These are phyloP conservation scores for Ophiostoma perfectum DNA, from an alignment of 2,329 filamentous ascomycete species.

Conservation along the genomic window DNA sequence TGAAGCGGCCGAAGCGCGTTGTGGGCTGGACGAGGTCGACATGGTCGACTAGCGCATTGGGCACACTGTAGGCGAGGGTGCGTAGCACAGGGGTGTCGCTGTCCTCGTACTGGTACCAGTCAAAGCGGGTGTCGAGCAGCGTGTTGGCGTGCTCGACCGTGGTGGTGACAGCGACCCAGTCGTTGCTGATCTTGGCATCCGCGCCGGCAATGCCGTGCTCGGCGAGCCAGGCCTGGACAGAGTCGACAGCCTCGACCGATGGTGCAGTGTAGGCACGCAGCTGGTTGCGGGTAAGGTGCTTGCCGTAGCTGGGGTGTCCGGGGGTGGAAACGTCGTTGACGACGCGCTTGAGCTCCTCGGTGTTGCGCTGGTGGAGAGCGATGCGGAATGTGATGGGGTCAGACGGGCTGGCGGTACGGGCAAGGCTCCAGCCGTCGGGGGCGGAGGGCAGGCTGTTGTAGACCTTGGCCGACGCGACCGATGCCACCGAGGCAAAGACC, in stretches of 20 bases:
- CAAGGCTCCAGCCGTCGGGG: slow-evolving; percentile 38
- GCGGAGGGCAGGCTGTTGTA: slow-evolving; percentile 36
- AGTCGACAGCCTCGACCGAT: slow-evolving; percentile 41
- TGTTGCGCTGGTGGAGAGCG: slow-evolving; percentile 44
- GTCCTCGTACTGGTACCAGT: slow-evolving; percentile 46
- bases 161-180: slow-evolving; percentile 58
- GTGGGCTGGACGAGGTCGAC: slow-evolving; percentile 62
- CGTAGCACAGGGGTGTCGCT: slow-evolving; percentile 45
- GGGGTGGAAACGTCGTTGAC: slow-evolving; percentile 59
- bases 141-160: slow-evolving; percentile 48
- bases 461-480: slow-evolving; percentile 31
- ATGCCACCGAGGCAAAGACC: slow-evolving; percentile 28
- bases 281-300: slow-evolving; percentile 57
- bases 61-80: slow-evolving; percentile 55
- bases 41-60: slow-evolving; percentile 46
- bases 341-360: slow-evolving; percentile 50
- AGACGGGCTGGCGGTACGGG: slow-evolving; percentile 34
- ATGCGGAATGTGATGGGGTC: slow-evolving; percentile 45
- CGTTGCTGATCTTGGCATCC: slow-evolving; percentile 41
- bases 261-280: slow-evolving; percentile 51
- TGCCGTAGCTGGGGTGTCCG: slow-evolving; percentile 52
- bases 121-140: slow-evolving; percentile 54
- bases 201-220: slow-evolving; percentile 37
- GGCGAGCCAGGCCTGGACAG: slow-evolving; percentile 52
- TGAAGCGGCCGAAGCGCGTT: slow-evolving; percentile 53